Base-by-base conservation (phyloP, 495 filamentous ascomycete species). In the Thermochaetoides thermophila region DNA sequence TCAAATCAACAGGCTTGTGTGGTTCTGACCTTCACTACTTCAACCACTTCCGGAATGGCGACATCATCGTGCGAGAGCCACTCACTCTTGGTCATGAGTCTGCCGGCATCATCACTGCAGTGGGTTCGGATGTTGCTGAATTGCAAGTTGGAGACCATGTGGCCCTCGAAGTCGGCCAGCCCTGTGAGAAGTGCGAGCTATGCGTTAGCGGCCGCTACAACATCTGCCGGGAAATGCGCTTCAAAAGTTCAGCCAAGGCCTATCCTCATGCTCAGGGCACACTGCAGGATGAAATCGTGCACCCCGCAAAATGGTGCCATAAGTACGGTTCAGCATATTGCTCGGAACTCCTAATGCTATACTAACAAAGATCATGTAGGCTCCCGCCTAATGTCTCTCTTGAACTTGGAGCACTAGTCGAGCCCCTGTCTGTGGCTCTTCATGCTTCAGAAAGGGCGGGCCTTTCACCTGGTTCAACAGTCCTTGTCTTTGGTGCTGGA, bases 181-280 rank as follows among this genome's bases (percentile, higher is more conserved):
- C 81, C n/a, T 91, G 83, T 48, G 66, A 66, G 17, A 43, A 60
- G 27, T 91, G 83, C 51, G 59, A 65, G 6, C 56, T 76, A 15
- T 91, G 83, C 52, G 43, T 44, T 13, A 60, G 63, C 27, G 78
- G 78, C 17, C 65, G 82, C 32, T 89, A 91, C 53, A 93, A 91
- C 54, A 81, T 93, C 59, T 93, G 84, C 64, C 62, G 65, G n/a
- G 53, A 58, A 7, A 77, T 93, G 71, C 63, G 60, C 30, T 93
- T 92, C 57, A 64, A 81, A 29, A 78, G 73, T 48, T 81, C 75
- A 29, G 84, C 83, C 11, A 86, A 85, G 58, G 55, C 62, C 18
- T 77, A 75, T 53, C 80, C 81, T 3, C 83, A 91, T 44, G 66
- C 73, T 14, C 82, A 91, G 57, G 83, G 84, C 11, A 91, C 83